Evolutionary conservation across 257 asterid genomes (phyloP), one percentile per base, ranked within the genome.

Genomic region (Nicotiana benthamiana): DNA sequence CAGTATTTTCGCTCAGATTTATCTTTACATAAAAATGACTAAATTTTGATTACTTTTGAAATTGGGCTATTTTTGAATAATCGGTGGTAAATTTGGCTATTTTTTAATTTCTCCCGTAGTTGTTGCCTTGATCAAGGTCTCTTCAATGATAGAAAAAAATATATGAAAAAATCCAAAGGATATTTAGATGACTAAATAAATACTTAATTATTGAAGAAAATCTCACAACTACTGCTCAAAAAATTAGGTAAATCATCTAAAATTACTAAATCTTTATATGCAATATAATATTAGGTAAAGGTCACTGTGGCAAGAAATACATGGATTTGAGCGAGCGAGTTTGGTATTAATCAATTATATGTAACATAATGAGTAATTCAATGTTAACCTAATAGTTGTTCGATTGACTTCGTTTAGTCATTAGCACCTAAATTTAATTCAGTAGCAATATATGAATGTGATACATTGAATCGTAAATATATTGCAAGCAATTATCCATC

Each of bases 251-350:
- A 46, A n/a, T n/a, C 15, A 7, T 72, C 5, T 13, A 20, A 72
- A 46, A 46, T 46, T 72, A 22, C 60, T 24, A 24, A 20, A 72
- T 24, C 17, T 72, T 24, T 7, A 24, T 6, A 22, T 46, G 78
- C 60, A 72, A 43, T 72, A 46, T 46, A 72, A 72, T 46, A 6
- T 72, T 72, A 72, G 78, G 78, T 72, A 46, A 46, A 72, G 78
- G 78, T 46, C 78, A 24, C 28, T 32, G 24, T 46, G 78, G 78
- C 15, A 46, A 72, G 60, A 46, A n/a, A 72, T 72, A 18, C 60
- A 72, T 13, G 78, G 20, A 72, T 72, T 72, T 72, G 40, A 46
- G 1, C 6, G 24, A 46, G 1, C 6, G 46, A 46, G 78, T 46
- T 72, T 46, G 78, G 78, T 46, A 72, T 3, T 46, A 72, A 72